Percentiles rank a stretch among this genome's conserved stretches.
Conservation (phyloP, 2,329 filamentous ascomycete genomes). For the Talaromyces sp. region DNA sequence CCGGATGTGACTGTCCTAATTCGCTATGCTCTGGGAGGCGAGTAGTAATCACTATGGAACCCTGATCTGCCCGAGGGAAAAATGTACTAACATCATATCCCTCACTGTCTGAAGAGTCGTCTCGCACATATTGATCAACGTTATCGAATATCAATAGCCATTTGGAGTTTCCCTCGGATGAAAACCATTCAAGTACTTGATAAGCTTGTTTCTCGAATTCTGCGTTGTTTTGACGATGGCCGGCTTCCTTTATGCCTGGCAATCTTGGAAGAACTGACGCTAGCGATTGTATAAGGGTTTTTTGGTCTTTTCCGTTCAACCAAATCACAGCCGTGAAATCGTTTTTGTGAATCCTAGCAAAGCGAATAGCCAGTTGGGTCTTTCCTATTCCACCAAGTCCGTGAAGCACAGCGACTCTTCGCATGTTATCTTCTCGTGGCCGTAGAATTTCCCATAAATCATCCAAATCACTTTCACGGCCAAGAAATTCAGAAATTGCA, state of each 20-base stretch:
- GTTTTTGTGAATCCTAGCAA: constrained; percentile 16
- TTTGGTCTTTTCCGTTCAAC: constrained; percentile 18
- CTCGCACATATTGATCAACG: neutral
- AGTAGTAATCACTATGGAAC: neutral
- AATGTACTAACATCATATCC: neutral
- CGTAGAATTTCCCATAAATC: constrained; percentile 9
- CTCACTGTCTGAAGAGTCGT: neutral
- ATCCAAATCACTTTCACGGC: constrained; percentile 14
- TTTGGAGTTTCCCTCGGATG: neutral
- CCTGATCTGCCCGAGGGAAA: neutral
- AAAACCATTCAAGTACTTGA: neutral
- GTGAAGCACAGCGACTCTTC: constrained; percentile 16
- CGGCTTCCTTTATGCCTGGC: constrained; percentile 4
- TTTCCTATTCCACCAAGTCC: constrained; percentile 22
- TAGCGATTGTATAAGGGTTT: constrained; percentile 16
- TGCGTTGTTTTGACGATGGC: neutral
- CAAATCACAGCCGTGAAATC: constrained; percentile 22
- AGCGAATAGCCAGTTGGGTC: constrained; percentile 19
- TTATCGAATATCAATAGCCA: constrained; percentile 1
- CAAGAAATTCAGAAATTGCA: constrained; percentile 10
- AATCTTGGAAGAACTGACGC: constrained; percentile 13
- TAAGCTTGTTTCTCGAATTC: neutral
- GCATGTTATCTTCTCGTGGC: constrained; percentile 4
- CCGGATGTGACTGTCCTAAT: too few relatives aligned
- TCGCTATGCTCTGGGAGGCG: neutral